Conservation (phyloP, 345 rosid genomes). For the Raphanus raphanistrum region DNA sequence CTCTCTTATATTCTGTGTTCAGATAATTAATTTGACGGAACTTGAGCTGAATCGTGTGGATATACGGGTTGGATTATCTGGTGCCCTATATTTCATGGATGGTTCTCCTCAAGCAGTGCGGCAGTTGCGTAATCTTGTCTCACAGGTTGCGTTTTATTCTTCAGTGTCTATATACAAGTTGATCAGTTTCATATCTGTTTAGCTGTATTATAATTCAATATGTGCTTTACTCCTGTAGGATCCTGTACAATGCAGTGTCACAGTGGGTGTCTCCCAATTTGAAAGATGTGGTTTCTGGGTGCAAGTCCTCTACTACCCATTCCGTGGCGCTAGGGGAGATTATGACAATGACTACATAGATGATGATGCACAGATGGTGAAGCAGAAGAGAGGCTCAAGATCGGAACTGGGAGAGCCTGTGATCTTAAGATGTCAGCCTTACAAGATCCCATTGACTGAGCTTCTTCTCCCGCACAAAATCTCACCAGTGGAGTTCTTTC, state of each 20-base stretch:
- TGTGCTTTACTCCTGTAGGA: constrained; percentile 53
- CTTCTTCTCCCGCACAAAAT: constrained; percentile 92
- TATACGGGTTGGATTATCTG: constrained; percentile 92
- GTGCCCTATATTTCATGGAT: constrained; percentile 89
- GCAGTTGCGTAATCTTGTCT: constrained; percentile 86
- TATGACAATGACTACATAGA: constrained; percentile 87
- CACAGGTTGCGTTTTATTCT: constrained; percentile 63
- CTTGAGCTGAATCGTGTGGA: constrained; percentile 90
- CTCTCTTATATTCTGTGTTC: constrained; percentile 22
- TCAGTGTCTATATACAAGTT: constrained; percentile 14
- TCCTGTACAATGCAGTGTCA: constrained; percentile 89
- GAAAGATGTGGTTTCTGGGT: constrained; percentile 97
- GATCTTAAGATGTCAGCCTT: constrained; percentile 91
- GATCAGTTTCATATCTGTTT: neutral
- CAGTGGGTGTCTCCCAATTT: constrained; percentile 94
- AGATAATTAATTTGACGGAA: constrained; percentile 95
- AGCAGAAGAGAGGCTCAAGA: constrained; percentile 77
- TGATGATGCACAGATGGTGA: constrained; percentile 81
- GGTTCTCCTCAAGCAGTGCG: constrained; percentile 97
- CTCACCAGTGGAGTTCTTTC: constrained; percentile 96
- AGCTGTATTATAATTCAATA: constrained; percentile 7
- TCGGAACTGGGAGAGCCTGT: constrained; percentile 98
- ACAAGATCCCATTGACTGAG: constrained; percentile 93
- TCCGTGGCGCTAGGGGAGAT: constrained; percentile 86
- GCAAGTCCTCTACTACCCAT: constrained; percentile 93